phyloP scores from a whole-genome alignment of 306 rosid species.

The Medicago truncatula region DNA sequence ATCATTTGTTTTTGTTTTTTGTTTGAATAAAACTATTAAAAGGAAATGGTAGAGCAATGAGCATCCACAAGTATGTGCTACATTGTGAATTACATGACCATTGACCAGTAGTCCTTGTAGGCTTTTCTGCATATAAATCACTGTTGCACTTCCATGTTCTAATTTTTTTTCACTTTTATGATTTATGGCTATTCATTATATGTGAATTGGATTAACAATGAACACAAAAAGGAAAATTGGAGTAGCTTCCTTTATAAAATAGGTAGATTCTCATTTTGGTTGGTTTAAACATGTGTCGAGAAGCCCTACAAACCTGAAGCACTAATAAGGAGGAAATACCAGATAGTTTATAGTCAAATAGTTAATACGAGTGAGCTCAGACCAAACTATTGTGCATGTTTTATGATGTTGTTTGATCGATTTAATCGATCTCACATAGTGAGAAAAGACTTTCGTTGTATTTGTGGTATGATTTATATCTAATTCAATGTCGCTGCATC shows the following conservation, averaged over 20 bases:
- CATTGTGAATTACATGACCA: slow-evolving; percentile 9
- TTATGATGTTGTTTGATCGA: too few species aligned
- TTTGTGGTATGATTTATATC: not conserved
- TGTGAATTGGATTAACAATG: too few species aligned
- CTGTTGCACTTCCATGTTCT: not conserved
- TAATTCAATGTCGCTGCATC: not conserved
- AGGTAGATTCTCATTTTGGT: too few species aligned
- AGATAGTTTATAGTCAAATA: too few species aligned
- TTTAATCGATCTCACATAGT: too few species aligned
- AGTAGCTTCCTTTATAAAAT: too few species aligned
- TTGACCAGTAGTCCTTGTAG: not conserved
- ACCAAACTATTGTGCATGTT: too few species aligned
- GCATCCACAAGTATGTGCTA: not conserved
- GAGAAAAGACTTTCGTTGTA: not conserved
- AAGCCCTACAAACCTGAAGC: too few species aligned
- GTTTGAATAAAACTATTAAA: not conserved
- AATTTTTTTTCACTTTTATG: not conserved
- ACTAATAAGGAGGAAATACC: too few species aligned
- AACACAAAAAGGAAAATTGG: too few species aligned
- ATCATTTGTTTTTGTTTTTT: not conserved
- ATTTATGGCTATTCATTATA: not conserved
- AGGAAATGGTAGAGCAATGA: not conserved
- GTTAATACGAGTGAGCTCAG: too few species aligned
- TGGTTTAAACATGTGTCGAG: too few species aligned
- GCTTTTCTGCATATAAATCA: not conserved